A percentile compares a stretch with the other conserved stretches of the same genome.
Evolutionary conservation across 2,329 filamentous ascomycete species (phyloP).

Genomic region (Xylaria sp.): DNA sequence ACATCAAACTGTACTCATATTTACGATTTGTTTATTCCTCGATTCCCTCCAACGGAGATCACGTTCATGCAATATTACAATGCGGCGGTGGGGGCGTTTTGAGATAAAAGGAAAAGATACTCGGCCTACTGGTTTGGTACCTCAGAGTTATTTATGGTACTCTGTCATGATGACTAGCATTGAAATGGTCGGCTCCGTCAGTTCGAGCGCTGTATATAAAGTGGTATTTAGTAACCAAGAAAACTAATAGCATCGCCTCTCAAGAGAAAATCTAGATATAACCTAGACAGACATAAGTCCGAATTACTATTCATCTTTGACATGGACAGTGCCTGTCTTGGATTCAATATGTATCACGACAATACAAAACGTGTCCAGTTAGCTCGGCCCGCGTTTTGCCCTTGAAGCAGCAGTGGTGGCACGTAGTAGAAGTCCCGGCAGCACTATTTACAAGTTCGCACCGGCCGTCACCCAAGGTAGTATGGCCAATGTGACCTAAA

Average conservation of each 20-base stretch:
- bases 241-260: conserved; percentile 70
- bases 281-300: background rate
- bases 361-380: background rate
- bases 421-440: too few relatives aligned
- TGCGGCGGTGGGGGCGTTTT: conserved; percentile 50
- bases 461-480: too few relatives aligned
- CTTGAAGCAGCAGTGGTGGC: background rate
- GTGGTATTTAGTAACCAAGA: conserved; percentile 49
- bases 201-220: conserved; percentile 58
- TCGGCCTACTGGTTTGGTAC: conserved; percentile 45
- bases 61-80: conserved; percentile 51
- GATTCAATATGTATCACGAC: background rate
- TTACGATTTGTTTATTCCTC: conserved; percentile 49
- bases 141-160: conserved; percentile 45
- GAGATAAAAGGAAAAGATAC: conserved; percentile 50
- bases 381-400: background rate
- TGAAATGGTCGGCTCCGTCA: conserved; percentile 54
- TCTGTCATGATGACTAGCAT: conserved; percentile 60
- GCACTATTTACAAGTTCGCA: too few relatives aligned
- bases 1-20: conserved; percentile 64
- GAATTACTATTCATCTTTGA: background rate
- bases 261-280: conserved; percentile 47
- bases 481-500: too few relatives aligned
- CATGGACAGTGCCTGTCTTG: background rate
- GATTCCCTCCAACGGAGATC: conserved; percentile 38